Evolutionary conservation across 1,139 yeast species (phyloP).

Genomic region (Suhomyces yuchorum): DNA sequence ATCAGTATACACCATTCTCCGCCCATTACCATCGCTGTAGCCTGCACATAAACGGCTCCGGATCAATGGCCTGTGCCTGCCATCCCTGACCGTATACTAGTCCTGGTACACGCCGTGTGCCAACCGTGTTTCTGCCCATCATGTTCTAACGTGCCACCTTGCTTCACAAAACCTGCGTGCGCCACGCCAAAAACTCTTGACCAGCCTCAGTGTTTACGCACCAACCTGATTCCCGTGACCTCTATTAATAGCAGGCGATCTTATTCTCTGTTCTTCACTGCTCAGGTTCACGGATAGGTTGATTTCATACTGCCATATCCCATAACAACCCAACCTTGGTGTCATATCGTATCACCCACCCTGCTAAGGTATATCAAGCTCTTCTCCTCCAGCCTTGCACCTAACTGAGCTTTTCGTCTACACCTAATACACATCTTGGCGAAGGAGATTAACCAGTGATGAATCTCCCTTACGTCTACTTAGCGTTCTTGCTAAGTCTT

Average conservation of each 20-base stretch:
- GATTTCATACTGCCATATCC: background rate
- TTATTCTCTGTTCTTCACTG: background rate
- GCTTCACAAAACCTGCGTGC: background rate
- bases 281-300: background rate
- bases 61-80: background rate
- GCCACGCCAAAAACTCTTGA: background rate
- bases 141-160: background rate
- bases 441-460: conserved; percentile 1
- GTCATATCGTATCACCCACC: background rate
- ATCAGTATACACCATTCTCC: too few relatives aligned
- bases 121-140: background rate
- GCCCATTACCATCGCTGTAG: too few relatives aligned
- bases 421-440: background rate
- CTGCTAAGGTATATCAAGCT: background rate
- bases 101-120: background rate
- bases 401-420: background rate
- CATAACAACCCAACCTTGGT: background rate
- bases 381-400: background rate
- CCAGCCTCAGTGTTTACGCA: conserved; percentile 1
- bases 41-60: background rate
- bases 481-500: conserved; percentile 6
- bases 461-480: conserved; percentile 1
- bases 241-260: conserved; percentile 7
- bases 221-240: conserved; percentile 7
- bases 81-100: background rate